A percentile compares a stretch with the other conserved stretches of the same genome.
phyloP scores from a whole-genome alignment of 2,329 filamentous ascomycete genomes.

The Huntiella omanensis region DNA sequence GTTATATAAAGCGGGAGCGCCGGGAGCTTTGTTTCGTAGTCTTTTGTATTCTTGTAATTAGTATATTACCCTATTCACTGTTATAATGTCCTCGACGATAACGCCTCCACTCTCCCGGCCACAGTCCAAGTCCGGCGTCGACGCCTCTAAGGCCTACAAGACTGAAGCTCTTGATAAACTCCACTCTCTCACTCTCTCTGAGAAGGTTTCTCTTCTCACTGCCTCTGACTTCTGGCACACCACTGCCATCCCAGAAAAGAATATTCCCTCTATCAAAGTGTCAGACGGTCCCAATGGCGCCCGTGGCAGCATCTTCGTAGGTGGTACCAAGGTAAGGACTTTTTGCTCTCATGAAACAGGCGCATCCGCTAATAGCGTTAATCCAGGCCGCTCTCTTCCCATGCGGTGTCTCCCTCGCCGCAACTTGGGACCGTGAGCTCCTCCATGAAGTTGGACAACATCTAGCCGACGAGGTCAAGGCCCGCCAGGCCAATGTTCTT shows the following conservation, averaged over 20 bases:
- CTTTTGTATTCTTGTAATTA: no score
- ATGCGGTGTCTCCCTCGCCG: slow-evolving; percentile 59
- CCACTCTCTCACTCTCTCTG: slow-evolving; percentile 28
- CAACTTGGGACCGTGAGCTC: slow-evolving; percentile 59
- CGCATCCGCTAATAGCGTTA: slow-evolving; percentile 7
- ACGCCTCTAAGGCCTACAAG: neutral
- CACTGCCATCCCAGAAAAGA: slow-evolving; percentile 40
- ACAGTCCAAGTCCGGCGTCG: neutral
- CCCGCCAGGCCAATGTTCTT: slow-evolving; percentile 54
- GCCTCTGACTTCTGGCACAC: slow-evolving; percentile 55
- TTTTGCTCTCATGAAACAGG: neutral
- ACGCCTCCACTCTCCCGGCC: no score
- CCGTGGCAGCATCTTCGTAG: slow-evolving; percentile 48
- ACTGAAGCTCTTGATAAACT: neutral
- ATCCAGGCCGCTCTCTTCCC: slow-evolving; percentile 55
- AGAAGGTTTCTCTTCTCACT: slow-evolving; percentile 43
- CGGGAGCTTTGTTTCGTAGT: no score
- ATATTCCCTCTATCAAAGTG: slow-evolving; percentile 45
- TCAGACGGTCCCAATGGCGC: slow-evolving; percentile 55
- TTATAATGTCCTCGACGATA: no score
- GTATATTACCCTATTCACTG: no score
- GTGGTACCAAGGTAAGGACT: slow-evolving; percentile 36
- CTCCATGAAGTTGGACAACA: slow-evolving; percentile 51
- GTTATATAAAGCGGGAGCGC: no score
- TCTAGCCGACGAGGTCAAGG: slow-evolving; percentile 52